Evolutionary conservation across 1,284 basidiomycete genomes (phyloP), one percentile per base, ranked within the genome.

Genomic region (Spongispora temasekensis): DNA sequence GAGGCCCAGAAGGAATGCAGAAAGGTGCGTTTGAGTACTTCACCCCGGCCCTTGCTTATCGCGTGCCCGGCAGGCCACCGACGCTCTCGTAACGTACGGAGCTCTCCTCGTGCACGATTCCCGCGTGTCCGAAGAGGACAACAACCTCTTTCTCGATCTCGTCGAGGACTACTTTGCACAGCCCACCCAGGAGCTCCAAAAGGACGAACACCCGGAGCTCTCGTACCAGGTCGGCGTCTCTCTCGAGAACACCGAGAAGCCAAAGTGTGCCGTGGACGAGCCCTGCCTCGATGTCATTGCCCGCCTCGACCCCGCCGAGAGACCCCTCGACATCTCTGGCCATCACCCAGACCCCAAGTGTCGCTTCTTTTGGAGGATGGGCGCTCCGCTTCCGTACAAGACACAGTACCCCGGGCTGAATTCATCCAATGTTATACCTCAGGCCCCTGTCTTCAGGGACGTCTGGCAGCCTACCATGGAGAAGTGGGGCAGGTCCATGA

Each of bases 331-430:
- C 72, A 87, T 91, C 61, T 80, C 79, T 30, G 87, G 80, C 2
- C 90, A 94, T 66, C 81, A 83, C 12, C 92, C 93, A 0, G 94
- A 97, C 72, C 95, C 94, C 0, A 97, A 97, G 75, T 95, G 93
- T 71, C 84, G 94, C 66, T 95, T 95, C 81, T 96, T 96, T 76
- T 94, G 93, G 85, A 90, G 85, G 68, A 95, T 95, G 93, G 82
- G 85, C 61, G 81, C 86, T 56, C 77, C 77, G 12, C 91, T 93
- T 1, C 91, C 93, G 1, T 91, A 93, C 67, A 79, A 89, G 67
- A 93, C 92, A 1, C 79, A 82, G 51, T 95, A 88, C 71, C 90
- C 92, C 0, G 81, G 76, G 4, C 75, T 93, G 57, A 92, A 92
- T 68, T 88, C 91, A 27, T 81, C 87, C 1, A 96, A 96, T 71